phyloP scores from a whole-genome alignment of 257 asterid genomes.

The Knoxia roxburghii region DNA sequence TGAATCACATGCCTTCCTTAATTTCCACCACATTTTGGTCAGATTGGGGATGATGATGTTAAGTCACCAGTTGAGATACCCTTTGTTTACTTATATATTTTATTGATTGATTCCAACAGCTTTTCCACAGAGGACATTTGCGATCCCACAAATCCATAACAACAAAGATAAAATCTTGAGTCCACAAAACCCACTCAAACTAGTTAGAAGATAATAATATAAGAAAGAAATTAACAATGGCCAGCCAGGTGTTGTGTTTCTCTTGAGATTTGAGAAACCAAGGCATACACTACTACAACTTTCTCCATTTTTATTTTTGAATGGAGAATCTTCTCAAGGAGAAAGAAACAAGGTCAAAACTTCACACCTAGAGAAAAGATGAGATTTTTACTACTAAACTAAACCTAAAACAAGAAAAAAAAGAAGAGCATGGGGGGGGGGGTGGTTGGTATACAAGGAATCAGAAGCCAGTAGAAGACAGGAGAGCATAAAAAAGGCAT shows the following conservation, averaged over 20 bases:
- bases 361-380: conserved; percentile 28
- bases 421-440: neutral
- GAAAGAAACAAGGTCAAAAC: conserved; percentile 34
- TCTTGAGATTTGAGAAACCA: conserved; percentile 39
- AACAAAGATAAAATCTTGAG: conserved; percentile 13
- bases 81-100: neutral
- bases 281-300: conserved; percentile 17
- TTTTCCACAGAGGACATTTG: neutral
- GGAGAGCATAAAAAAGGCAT: neutral
- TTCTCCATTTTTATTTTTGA: conserved; percentile 29
- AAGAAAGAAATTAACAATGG: too few species aligned
- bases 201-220: too few species aligned
- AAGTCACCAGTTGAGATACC: neutral
- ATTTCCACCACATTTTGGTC: too few species aligned
- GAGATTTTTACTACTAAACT: conserved; percentile 34
- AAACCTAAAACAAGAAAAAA: conserved; percentile 23
- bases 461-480: conserved; percentile 1
- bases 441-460: conserved; percentile 26
- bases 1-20: too few species aligned
- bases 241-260: too few species aligned
- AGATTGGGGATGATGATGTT: too few species aligned
- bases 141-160: too few species aligned
- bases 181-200: conserved; percentile 28
- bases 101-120: neutral
- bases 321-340: conserved; percentile 30